Evolutionary conservation across 371 early-diverging fungal species (phyloP).

Genomic region (Zancudomyces culisetae): DNA sequence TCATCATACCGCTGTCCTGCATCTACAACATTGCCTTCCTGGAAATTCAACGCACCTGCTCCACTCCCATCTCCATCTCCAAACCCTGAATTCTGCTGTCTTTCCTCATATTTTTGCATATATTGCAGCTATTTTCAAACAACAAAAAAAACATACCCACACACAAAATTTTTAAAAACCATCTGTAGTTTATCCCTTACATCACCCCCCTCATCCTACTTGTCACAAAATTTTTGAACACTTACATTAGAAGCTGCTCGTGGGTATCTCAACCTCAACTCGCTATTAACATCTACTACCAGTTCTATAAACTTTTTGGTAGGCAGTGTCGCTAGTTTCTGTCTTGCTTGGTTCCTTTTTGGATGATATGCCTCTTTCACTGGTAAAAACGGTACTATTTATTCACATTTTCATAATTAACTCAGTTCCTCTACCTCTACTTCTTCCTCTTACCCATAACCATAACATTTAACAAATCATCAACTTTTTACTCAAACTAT

Average conservation of each 20-base stretch:
- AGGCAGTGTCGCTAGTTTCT: conserved; percentile 83
- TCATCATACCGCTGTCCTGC: too few species aligned
- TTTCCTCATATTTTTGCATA: too few species aligned
- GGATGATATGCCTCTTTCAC: conserved; percentile 73
- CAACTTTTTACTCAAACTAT: background rate
- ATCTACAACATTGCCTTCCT: too few species aligned
- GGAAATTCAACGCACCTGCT: too few species aligned
- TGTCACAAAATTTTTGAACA: too few species aligned
- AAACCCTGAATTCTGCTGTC: too few species aligned
- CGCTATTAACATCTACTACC: conserved; percentile 75
- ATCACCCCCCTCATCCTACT: too few species aligned
- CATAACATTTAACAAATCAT: background rate
- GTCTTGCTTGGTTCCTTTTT: conserved; percentile 90
- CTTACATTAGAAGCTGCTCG: conserved; percentile 8
- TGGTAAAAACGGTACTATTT: conserved; percentile 64
- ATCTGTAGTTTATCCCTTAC: too few species aligned
- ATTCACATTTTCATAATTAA: background rate
- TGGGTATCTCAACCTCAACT: conserved; percentile 55
- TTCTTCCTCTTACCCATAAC: background rate
- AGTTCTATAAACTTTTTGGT: conserved; percentile 71
- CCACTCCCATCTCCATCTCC: too few species aligned
- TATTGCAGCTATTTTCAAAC: too few species aligned
- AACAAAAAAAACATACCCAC: too few species aligned
- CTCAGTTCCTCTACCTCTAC: background rate
- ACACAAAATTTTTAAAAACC: too few species aligned